phyloP scores from a whole-genome alignment of 495 filamentous ascomycete genomes.

The Neurospora tetrasperma region DNA sequence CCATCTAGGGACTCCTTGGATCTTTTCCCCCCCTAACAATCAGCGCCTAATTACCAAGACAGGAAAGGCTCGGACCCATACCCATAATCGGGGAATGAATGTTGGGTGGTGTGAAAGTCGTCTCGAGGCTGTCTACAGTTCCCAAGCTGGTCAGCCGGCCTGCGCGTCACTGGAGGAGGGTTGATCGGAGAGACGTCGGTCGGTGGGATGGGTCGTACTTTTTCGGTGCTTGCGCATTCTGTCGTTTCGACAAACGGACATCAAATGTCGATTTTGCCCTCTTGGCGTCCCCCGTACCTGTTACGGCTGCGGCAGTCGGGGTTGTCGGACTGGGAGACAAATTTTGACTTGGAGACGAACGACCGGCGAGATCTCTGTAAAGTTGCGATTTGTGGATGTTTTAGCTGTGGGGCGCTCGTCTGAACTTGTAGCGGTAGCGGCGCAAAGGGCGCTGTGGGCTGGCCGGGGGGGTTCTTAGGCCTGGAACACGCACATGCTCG shows the following conservation, averaged over 20 bases:
- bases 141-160: constrained; percentile 1
- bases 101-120: constrained; percentile 12
- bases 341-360: not conserved
- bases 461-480: not conserved
- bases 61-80: constrained; percentile 1
- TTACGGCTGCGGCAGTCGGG: not conserved
- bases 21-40: not conserved
- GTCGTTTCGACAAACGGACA: not conserved
- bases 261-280: not conserved
- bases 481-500: not conserved
- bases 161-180: not conserved
- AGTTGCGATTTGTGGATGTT: not conserved
- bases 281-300: not conserved
- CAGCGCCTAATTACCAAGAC: constrained; percentile 6
- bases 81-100: constrained; percentile 26
- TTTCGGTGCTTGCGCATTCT: constrained; percentile 14
- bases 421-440: not conserved
- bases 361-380: not conserved
- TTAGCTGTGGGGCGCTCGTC: constrained; percentile 4
- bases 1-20: constrained; percentile 11
- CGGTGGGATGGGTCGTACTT: constrained; percentile 4
- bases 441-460: not conserved
- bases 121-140: constrained; percentile 4
- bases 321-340: not conserved
- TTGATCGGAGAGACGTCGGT: not conserved